These are phyloP conservation scores for Fusarium falciforme DNA, from an alignment of 2,329 filamentous ascomycete genomes.

Conservation along the genomic window DNA sequence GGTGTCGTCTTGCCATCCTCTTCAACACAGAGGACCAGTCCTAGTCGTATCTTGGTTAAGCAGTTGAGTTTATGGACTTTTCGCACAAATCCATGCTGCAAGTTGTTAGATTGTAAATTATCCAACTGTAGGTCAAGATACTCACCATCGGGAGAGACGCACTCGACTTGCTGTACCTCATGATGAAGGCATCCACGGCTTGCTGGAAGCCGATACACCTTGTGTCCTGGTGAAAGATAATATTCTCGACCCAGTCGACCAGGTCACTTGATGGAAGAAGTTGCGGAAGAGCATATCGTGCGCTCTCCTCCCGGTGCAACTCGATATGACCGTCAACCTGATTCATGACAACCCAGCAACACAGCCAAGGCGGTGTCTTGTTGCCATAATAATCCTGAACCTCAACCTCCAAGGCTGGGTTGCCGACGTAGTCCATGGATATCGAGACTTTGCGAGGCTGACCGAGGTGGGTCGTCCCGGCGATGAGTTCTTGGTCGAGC, in stretches of 20 bases:
- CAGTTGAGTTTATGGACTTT: slow-evolving; percentile 45
- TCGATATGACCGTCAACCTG: slow-evolving; percentile 43
- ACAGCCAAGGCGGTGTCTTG: slow-evolving; percentile 40
- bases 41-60: slow-evolving; percentile 41
- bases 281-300: slow-evolving; percentile 41
- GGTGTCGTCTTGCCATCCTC: slow-evolving; percentile 38
- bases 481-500: slow-evolving; percentile 43
- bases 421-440: slow-evolving; percentile 44
- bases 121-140: neutral
- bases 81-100: slow-evolving; percentile 38
- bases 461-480: slow-evolving; percentile 44
- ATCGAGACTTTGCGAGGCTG: slow-evolving; percentile 40
- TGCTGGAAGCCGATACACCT: slow-evolving; percentile 44
- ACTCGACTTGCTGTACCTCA: slow-evolving; percentile 40
- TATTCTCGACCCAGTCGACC: slow-evolving; percentile 42
- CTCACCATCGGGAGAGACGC: slow-evolving; percentile 40
- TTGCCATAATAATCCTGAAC: slow-evolving; percentile 43
- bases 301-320: slow-evolving; percentile 42
- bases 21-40: slow-evolving; percentile 41
- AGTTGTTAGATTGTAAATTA: slow-evolving; percentile 2
- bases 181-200: slow-evolving; percentile 43
- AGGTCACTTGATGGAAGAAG: slow-evolving; percentile 37
- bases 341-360: slow-evolving; percentile 45
- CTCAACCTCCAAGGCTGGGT: slow-evolving; percentile 38
- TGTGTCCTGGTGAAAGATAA: slow-evolving; percentile 37